Conservation (phyloP, 257 asterid genomes). For the Nicotiana obtusifolia region DNA sequence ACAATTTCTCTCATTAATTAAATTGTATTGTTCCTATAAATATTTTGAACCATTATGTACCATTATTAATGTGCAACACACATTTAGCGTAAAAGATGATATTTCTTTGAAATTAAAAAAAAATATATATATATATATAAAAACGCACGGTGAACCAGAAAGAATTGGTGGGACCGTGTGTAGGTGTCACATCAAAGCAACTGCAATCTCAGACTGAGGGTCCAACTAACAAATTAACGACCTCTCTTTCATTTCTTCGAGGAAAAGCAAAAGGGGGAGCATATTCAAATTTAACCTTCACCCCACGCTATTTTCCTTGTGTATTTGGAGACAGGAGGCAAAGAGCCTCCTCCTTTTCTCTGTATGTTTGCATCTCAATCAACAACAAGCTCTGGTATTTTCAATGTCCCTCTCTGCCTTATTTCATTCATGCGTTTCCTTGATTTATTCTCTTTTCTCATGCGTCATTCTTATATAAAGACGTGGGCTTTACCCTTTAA, state of each 20-base stretch:
- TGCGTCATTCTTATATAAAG: no score
- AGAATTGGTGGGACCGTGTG: not conserved
- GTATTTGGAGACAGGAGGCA: not conserved
- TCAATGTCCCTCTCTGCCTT: not conserved
- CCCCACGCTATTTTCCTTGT: not conserved
- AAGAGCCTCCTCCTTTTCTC: not conserved
- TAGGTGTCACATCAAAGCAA: not conserved
- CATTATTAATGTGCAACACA: no score
- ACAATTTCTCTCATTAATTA: no score
- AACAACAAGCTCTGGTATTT: not conserved
- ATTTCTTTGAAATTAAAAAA: no score
- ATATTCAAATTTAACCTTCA: not conserved
- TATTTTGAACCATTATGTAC: no score
- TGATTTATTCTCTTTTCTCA: no score
- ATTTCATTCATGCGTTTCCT: not conserved
- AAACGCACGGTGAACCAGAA: not conserved
- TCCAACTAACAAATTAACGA: not conserved
- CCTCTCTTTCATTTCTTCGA: not conserved
- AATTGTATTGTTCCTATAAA: no score
- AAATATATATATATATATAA: no score
- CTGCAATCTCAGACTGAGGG: not conserved
- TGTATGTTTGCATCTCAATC: no score
- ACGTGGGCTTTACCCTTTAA: no score
- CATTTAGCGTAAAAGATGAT: no score
- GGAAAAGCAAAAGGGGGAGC: not conserved